Evolutionary conservation across 1,139 yeast species (phyloP), one percentile per base, ranked within the genome.

Genomic region (Protomyces inundatus): DNA sequence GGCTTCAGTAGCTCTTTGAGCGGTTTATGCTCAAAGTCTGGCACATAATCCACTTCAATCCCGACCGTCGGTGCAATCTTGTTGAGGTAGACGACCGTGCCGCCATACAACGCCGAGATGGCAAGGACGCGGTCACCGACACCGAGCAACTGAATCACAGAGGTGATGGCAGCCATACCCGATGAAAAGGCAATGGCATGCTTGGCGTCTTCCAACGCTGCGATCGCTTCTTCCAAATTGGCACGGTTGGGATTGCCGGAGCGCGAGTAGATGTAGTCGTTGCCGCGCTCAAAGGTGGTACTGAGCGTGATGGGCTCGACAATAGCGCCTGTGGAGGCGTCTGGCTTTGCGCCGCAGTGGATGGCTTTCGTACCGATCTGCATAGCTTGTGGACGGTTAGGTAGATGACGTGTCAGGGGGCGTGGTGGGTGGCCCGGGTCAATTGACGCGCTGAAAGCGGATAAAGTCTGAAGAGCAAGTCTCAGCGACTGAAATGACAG

Each of bases 11-110:
- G 45, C 30, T 5, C 30, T 88, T 79, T 74, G 86, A 81, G 70
- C 4, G 48, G 33, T 30, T 42, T 6, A 6, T 7, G 9, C 6
- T 42, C 48, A 14, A n/a, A 42, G 82, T 83, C 65, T 90, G 85
- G 50, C 76, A 89, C 88, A 37, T 84, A 77, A 58, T 87, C 83
- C 65, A 79, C 81, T 63, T 45, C 4, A 45, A 88, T 88, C 65
- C 93, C 93, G 73, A 88, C 95, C 64, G 89, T 82, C 73, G 80
- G 80, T 67, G 93, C 96, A 61, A 89, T 96, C 76, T 87, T 82
- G 74, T 96, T 87, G 81, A 89, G 88, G 78, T 88, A 89, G 77
- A 96, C 82, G 79, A 88, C 93, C 67, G 96, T 89, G 73, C 96
- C 96, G 69, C 96, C 96, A 76, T 89, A 89, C 59, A 89, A 91